Percentiles rank a stretch among this genome's conserved stretches.
These are phyloP conservation scores for Phytophthora boehmeriae DNA, from an alignment of 352 stramenopile genomes.

Conservation along the genomic window DNA sequence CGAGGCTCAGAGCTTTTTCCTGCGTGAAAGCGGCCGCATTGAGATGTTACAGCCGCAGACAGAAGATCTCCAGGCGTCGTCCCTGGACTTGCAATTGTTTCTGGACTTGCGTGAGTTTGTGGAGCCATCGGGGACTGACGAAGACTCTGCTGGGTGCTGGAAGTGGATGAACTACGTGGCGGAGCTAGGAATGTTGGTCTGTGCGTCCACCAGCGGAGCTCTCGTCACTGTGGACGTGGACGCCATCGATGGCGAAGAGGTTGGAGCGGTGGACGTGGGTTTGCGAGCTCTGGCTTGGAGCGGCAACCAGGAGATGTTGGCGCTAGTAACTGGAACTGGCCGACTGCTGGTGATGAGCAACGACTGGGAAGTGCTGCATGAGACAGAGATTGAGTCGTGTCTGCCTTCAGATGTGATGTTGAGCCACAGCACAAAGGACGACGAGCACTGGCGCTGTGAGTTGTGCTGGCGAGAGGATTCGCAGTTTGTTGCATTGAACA, in stretches of 20 bases:
- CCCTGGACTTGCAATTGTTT: slow-evolving; percentile 28
- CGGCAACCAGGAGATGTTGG: slow-evolving; percentile 71
- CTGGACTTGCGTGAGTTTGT: slow-evolving; percentile 36
- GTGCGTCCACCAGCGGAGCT: slow-evolving; percentile 47
- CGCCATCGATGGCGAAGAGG: slow-evolving; percentile 57
- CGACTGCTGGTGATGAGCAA: slow-evolving; percentile 78
- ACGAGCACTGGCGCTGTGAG: slow-evolving; percentile 15
- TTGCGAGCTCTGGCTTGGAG: slow-evolving; percentile 71
- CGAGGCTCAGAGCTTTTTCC: slow-evolving; percentile 46
- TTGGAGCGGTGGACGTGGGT: slow-evolving; percentile 68
- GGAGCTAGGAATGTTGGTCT: slow-evolving; percentile 67
- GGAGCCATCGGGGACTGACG: slow-evolving; percentile 16
- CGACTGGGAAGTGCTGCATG: slow-evolving; percentile 78
- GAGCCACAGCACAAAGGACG: not conserved
- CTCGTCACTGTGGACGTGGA: slow-evolving; percentile 63
- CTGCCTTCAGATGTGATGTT: slow-evolving; percentile 35
- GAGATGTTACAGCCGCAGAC: slow-evolving; percentile 32
- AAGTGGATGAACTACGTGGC: slow-evolving; percentile 67
- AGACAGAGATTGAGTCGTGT: slow-evolving; percentile 51
- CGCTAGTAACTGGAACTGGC: slow-evolving; percentile 62
- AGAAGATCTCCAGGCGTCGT: slow-evolving; percentile 18
- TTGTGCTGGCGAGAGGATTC: slow-evolving; percentile 79
- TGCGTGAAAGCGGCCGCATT: slow-evolving; percentile 38
- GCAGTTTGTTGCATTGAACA: slow-evolving; percentile 70
- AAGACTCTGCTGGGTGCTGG: slow-evolving; percentile 31